Percentiles rank a stretch among this genome's conserved stretches.
phyloP scores from a whole-genome alignment of 805 yeast genomes.

The Soucietia sequanensis region DNA sequence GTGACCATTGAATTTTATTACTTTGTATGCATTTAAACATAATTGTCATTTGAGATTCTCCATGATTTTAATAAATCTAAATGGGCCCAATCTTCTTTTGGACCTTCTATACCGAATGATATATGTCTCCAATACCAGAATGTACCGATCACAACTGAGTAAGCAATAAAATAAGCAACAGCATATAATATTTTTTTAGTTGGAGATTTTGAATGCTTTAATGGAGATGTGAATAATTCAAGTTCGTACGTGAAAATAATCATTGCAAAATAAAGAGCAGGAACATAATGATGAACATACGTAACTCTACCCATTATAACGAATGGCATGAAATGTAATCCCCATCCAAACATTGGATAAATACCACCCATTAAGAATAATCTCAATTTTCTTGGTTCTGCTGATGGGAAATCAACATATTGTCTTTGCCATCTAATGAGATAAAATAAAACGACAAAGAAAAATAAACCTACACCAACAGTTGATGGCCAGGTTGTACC shows the following conservation, averaged over 20 bases:
- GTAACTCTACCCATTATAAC: constrained; percentile 94
- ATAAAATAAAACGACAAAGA: constrained; percentile 42
- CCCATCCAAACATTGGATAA: constrained; percentile 89
- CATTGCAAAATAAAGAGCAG: constrained; percentile 93
- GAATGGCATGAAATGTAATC: constrained; percentile 84
- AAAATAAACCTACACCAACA: constrained; percentile 53
- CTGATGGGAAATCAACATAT: constrained; percentile 46
- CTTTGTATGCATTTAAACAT: constrained; percentile 13
- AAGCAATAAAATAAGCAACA: constrained; percentile 24
- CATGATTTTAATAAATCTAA: constrained; percentile 39
- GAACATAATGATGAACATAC: constrained; percentile 94
- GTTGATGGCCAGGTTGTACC: constrained; percentile 69
- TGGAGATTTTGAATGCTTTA: constrained; percentile 14
- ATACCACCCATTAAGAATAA: constrained; percentile 68
- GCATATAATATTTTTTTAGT: constrained; percentile 18
- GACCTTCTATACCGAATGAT: constrained; percentile 46
- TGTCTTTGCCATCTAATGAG: constrained; percentile 73
- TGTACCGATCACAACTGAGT: constrained; percentile 31
- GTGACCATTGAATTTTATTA: too few species aligned
- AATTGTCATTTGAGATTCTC: constrained; percentile 41
- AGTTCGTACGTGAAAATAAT: constrained; percentile 65
- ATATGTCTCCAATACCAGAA: constrained; percentile 45
- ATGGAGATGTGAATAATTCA: constrained; percentile 41
- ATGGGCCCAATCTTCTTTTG: constrained; percentile 37
- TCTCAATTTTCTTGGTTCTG: constrained; percentile 45